These are phyloP conservation scores for Phoma sp. DNA, from an alignment of 2,329 filamentous ascomycete genomes.

Conservation along the genomic window DNA sequence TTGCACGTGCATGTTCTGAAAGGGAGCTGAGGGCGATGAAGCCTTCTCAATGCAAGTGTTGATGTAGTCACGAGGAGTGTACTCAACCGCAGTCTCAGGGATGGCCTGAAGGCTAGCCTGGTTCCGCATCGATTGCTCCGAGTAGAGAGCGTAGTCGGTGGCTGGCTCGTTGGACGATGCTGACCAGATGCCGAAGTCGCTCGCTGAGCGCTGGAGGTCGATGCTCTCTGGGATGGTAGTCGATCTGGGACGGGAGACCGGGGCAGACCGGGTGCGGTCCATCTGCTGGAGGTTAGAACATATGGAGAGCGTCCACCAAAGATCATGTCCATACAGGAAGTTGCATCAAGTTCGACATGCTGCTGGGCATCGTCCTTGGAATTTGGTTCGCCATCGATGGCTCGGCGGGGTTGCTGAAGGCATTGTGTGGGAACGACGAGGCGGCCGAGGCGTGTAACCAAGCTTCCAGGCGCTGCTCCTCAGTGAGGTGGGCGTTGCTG, in stretches of 20 bases:
- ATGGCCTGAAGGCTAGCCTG: constrained; percentile 35
- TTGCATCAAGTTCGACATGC: constrained; percentile 29
- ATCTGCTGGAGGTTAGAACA: constrained; percentile 43
- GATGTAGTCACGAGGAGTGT: constrained; percentile 47
- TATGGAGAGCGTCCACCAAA: constrained; percentile 34
- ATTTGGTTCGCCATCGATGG: constrained; percentile 36
- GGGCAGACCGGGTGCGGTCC: constrained; percentile 46
- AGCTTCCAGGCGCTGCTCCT: constrained; percentile 43
- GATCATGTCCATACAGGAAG: constrained; percentile 40
- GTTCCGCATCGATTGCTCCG: constrained; percentile 29
- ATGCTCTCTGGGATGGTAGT: constrained; percentile 23
- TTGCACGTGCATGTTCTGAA: constrained; percentile 32
- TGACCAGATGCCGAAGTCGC: constrained; percentile 34
- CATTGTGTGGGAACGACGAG: constrained; percentile 26
- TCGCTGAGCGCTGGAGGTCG: constrained; percentile 31
- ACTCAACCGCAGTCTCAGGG: constrained; percentile 42
- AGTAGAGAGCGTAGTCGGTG: constrained; percentile 44
- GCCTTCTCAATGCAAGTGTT: constrained; percentile 37
- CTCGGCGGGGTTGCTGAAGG: constrained; percentile 23
- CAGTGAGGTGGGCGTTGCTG: constrained; percentile 41
- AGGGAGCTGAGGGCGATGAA: constrained; percentile 29
- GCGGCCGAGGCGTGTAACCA: constrained; percentile 39
- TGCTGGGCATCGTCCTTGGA: constrained; percentile 44
- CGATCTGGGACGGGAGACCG: constrained; percentile 34
- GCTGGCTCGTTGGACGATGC: constrained; percentile 26